Conservation (phyloP, 1,284 basidiomycete genomes). For the Athelia psychrophila region DNA sequence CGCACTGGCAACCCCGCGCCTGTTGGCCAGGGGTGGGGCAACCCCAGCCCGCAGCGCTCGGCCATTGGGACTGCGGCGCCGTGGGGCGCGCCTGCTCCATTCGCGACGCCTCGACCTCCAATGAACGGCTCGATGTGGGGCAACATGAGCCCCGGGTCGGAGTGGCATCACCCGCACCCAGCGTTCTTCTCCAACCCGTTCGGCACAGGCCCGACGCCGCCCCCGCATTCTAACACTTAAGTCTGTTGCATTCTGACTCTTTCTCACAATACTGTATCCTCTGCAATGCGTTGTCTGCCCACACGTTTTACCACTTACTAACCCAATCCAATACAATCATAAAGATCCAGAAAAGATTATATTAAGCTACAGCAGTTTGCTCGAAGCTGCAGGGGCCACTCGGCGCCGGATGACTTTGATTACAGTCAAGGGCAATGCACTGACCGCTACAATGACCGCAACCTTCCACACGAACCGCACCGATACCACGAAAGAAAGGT, state of each 20-base stretch:
- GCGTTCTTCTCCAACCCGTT: not conserved
- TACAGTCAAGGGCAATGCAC: conserved; percentile 88
- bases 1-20: conserved; percentile 38
- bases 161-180: conserved; percentile 41
- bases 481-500: conserved; percentile 91
- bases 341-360: conserved; percentile 6
- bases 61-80: conserved; percentile 28
- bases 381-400: conserved; percentile 91
- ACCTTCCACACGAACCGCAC: conserved; percentile 94
- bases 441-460: conserved; percentile 91
- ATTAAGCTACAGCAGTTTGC: conserved; percentile 72
- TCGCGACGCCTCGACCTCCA: conserved; percentile 34
- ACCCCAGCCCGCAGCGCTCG: conserved; percentile 37
- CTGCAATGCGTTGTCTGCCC: conserved; percentile 5
- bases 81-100: conserved; percentile 40
- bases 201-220: not conserved
- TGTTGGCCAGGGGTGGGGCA: conserved; percentile 44
- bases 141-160: conserved; percentile 29
- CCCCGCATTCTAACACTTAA: not conserved
- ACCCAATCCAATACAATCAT: conserved; percentile 3
- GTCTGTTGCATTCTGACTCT: conserved; percentile 4
- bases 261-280: conserved; percentile 1
- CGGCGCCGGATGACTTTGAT: conserved; percentile 86
- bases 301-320: conserved; percentile 3
- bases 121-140: conserved; percentile 42